Conservation (phyloP, 2,329 filamentous ascomycete species). For the Elsinoe ampelina region DNA sequence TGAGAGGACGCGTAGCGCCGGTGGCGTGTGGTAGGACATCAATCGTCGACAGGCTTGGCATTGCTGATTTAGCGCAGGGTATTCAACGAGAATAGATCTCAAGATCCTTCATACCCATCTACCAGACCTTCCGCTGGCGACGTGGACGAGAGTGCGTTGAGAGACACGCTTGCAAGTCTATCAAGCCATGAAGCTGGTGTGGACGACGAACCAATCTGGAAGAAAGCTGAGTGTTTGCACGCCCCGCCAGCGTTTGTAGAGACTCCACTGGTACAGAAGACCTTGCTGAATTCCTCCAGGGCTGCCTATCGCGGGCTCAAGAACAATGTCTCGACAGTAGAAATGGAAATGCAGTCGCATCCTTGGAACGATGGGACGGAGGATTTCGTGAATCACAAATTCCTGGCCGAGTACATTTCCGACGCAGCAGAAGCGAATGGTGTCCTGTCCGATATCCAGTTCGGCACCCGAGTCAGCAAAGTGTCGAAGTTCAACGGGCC, state of each 20-base stretch:
- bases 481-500: slow-evolving; percentile 37
- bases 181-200: slow-evolving; percentile 11
- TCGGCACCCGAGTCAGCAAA: slow-evolving; percentile 51
- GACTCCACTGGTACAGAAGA: not conserved
- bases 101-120: slow-evolving; percentile 41
- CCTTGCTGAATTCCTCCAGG: slow-evolving; percentile 22
- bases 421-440: slow-evolving; percentile 44
- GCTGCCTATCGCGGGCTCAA: slow-evolving; percentile 45
- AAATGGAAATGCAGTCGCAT: slow-evolving; percentile 42
- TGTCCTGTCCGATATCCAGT: slow-evolving; percentile 43
- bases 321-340: slow-evolving; percentile 45
- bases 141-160: slow-evolving; percentile 20
- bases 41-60: not conserved
- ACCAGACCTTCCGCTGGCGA: slow-evolving; percentile 29
- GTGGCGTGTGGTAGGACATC: slow-evolving; percentile 45
- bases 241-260: slow-evolving; percentile 42
- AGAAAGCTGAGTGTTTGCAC: slow-evolving; percentile 24
- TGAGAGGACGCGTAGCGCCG: slow-evolving; percentile 43
- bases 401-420: slow-evolving; percentile 53
- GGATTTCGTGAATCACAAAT: slow-evolving; percentile 49
- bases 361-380: slow-evolving; percentile 52
- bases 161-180: slow-evolving; percentile 12
- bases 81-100: slow-evolving; percentile 40
- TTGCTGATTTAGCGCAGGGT: slow-evolving; percentile 30
- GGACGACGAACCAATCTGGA: not conserved